Conservation (phyloP, 2,329 filamentous ascomycete genomes). For the Colletotrichum sp. region DNA sequence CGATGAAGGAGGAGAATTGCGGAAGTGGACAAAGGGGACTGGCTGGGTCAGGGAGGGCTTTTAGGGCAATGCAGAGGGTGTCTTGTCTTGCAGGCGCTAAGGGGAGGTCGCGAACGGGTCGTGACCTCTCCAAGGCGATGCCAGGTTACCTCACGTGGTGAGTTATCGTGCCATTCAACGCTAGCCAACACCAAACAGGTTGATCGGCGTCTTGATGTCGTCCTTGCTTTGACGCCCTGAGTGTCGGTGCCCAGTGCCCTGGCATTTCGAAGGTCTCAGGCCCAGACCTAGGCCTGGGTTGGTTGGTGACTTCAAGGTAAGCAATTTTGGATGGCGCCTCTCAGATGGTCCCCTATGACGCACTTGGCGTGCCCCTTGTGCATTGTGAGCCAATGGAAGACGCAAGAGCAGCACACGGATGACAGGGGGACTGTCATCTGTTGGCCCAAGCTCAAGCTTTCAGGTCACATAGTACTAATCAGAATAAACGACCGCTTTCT, state of each 20-base stretch:
- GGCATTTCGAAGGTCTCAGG: neutral
- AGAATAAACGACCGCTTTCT: too few relatives aligned
- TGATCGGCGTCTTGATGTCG: neutral
- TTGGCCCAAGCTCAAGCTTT: neutral
- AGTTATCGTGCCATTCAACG: neutral
- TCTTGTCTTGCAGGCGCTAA: neutral
- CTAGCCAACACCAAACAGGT: neutral
- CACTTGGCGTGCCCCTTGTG: neutral
- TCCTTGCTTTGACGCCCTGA: neutral
- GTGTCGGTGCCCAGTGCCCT: neutral
- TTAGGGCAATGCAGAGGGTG: neutral
- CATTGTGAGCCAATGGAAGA: neutral
- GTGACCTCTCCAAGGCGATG: neutral
- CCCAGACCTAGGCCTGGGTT: neutral
- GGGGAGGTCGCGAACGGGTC: neutral
- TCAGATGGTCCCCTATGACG: constrained; percentile 11
- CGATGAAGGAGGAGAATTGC: neutral
- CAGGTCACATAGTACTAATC: neutral
- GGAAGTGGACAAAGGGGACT: neutral
- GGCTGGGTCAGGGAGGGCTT: neutral
- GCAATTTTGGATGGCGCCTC: neutral
- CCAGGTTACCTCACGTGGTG: neutral
- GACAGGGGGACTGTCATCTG: neutral
- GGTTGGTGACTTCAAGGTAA: neutral
- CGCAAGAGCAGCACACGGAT: neutral